phyloP scores from a whole-genome alignment of 768 basidiomycete species.

The Rhodocollybia butyracea region DNA sequence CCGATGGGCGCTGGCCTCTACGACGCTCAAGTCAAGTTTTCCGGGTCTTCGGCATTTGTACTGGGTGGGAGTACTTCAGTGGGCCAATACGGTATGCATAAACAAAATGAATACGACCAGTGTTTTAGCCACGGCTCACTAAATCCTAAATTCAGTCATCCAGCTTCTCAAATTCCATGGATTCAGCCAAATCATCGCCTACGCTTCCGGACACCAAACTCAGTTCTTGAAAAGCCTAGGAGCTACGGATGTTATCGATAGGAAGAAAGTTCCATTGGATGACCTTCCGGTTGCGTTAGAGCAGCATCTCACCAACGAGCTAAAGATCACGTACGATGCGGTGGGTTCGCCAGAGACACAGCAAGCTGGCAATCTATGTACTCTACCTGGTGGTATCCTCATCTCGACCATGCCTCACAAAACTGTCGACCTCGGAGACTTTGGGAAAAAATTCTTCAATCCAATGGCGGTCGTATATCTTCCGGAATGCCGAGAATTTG shows the following conservation, averaged over 20 bases:
- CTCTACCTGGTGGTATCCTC: neutral
- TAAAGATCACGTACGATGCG: neutral
- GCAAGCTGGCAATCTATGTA: neutral
- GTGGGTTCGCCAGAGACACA: neutral
- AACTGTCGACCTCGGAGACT: no score
- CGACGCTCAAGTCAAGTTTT: constrained; percentile 35
- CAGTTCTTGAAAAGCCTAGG: constrained; percentile 23
- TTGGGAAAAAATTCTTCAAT: constrained; percentile 14
- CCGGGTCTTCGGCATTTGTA: constrained; percentile 41
- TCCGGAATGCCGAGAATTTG: constrained; percentile 2
- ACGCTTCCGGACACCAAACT: constrained; percentile 21
- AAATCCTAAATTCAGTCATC: constrained; percentile 8
- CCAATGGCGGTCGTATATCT: constrained; percentile 12
- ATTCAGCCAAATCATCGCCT: constrained; percentile 25
- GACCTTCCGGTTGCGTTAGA: neutral
- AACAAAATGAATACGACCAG: no score
- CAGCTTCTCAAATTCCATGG: constrained; percentile 25
- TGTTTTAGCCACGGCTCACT: neutral
- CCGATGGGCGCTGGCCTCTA: constrained; percentile 38
- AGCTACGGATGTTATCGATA: constrained; percentile 20
- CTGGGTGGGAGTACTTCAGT: constrained; percentile 47
- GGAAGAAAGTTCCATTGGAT: neutral
- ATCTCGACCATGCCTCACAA: no score
- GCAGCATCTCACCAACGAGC: neutral
- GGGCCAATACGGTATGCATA: constrained; percentile 40